Evolutionary conservation across 345 rosid genomes (phyloP).

Genomic region (Xanthoceras sorbifolium): DNA sequence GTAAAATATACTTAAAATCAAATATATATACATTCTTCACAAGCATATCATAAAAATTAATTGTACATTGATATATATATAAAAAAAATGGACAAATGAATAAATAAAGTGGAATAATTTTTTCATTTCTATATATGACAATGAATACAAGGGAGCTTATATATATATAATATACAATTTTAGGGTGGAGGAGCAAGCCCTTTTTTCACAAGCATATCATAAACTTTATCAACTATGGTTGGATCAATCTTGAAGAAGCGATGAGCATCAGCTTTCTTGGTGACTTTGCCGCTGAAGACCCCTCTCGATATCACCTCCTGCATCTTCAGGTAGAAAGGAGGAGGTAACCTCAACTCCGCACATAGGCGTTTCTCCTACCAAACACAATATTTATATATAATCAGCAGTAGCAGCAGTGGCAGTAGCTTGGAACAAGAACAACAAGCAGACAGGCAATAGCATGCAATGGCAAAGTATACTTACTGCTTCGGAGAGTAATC

Average conservation of each 20-base stretch:
- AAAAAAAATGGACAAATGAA: too few species aligned
- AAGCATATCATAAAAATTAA: too few species aligned
- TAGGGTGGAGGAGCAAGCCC: conserved; percentile 68
- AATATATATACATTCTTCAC: too few species aligned
- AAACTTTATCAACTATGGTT: conserved; percentile 75
- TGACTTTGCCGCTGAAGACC: conserved; percentile 70
- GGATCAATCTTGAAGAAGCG: conserved; percentile 74
- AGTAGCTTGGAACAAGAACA: neutral
- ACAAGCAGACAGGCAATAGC: neutral
- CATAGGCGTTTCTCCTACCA: conserved; percentile 91
- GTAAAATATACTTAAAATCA: too few species aligned
- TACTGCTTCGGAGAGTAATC: conserved; percentile 81
- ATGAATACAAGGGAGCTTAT: neutral
- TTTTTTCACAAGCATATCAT: conserved; percentile 91
- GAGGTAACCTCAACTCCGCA: conserved; percentile 63
- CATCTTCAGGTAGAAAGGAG: conserved; percentile 81
- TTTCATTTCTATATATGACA: too few species aligned
- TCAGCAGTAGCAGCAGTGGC: too few species aligned
- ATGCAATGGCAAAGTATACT: too few species aligned
- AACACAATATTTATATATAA: conserved; percentile 20
- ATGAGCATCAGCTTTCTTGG: conserved; percentile 78
- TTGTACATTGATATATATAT: too few species aligned
- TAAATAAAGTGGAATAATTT: too few species aligned
- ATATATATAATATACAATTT: neutral
- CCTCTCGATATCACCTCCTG: conserved; percentile 75